A percentile compares a stretch with the other conserved stretches of the same genome.
phyloP scores from a whole-genome alignment of 345 rosid genomes.

The Laguncularia racemosa region DNA sequence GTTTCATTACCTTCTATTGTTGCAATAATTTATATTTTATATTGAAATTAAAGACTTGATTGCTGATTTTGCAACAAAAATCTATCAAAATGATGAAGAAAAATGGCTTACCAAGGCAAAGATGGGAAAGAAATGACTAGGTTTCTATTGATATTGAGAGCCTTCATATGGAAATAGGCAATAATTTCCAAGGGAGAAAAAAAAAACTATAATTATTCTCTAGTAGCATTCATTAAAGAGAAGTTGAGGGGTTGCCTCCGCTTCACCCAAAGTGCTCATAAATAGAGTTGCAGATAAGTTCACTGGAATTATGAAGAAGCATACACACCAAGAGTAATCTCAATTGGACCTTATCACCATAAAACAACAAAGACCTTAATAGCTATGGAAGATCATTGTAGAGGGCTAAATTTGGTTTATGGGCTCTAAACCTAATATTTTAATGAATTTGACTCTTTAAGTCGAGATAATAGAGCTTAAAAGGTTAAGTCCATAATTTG shows the following conservation, averaged over 20 bases:
- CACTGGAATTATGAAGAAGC: background rate
- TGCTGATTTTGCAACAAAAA: no score
- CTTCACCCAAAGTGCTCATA: constrained; percentile 2
- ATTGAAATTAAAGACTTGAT: no score
- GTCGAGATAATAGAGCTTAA: no score
- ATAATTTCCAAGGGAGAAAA: no score
- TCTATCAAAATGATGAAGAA: no score
- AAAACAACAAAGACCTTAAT: background rate
- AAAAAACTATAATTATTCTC: background rate
- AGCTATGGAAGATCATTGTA: constrained; percentile 18
- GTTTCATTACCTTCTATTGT: no score
- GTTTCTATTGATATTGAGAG: background rate
- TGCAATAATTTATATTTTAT: no score
- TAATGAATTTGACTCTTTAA: no score
- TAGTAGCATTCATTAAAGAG: background rate
- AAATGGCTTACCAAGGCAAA: background rate
- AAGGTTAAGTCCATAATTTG: no score
- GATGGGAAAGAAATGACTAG: background rate
- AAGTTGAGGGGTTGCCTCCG: background rate
- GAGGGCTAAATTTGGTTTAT: no score
- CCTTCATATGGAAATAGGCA: no score
- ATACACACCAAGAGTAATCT: background rate
- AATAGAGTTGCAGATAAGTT: background rate
- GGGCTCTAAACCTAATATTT: no score
- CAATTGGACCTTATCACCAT: constrained; percentile 19